Evolutionary conservation across 1,284 basidiomycete species (phyloP), one percentile per base, ranked within the genome.

Genomic region (Apiotrichum gracile): DNA sequence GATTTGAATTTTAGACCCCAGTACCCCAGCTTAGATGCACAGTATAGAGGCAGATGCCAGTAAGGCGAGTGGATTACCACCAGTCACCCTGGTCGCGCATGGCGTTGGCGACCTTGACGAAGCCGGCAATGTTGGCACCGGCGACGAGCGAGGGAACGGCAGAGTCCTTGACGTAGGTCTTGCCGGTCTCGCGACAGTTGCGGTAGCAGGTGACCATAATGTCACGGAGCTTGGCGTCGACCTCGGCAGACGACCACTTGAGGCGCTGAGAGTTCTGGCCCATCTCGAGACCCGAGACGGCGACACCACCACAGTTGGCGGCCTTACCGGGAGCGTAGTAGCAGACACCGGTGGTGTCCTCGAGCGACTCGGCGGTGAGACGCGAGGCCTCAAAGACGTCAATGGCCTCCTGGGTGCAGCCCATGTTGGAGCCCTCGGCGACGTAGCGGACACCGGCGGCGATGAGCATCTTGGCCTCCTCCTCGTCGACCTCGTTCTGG

Each of bases 391-490:
- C 87, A 65, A 87, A 87, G 54, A 85, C 78, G 55, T 85, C 81
- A 70, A 89, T 84, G 53, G 86, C 86, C 64, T 85, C 84, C 62
- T 79, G 76, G n/a, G 83, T 84, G 75, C 82, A 85, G 47, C 83
- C 74, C 83, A 85, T 85, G 78, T 87, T 87, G 62, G 82, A 85
- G 31, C 87, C 87, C 75, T 89, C 86, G 54, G 86, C 86, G 52
- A 89, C 81, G 75, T 86, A 84, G 66, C 82, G 78, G 65, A 82
- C 82, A 61, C 87, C 86, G 38, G 84, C 83, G 64, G 81, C 81
- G 69, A 87, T 69, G 61, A 87, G 81, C 10, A 81, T 83, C 73
- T 84, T 76, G 51, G 87, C 87, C 72, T 89, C 87, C 61, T 82
- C 82, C 45, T 77, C 81, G 56, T 55, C 61, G 51, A 88, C 80